A percentile compares a stretch with the other conserved stretches of the same genome.
phyloP scores from a whole-genome alignment of 805 yeast species.

The Hyphopichia homilentoma region DNA sequence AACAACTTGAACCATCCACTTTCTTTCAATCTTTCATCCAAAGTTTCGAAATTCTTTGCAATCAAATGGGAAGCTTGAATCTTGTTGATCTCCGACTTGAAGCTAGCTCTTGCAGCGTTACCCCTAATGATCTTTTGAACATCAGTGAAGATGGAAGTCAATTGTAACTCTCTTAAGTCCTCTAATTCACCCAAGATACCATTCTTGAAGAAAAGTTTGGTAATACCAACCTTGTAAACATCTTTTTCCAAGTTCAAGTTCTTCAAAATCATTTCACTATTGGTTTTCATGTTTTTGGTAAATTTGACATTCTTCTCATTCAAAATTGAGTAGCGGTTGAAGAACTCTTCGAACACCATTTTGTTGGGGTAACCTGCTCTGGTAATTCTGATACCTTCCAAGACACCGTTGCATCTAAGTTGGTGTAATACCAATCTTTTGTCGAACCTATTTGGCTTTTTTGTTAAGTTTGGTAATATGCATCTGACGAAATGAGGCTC shows the following conservation, averaged over 20 bases:
- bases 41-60: slow-evolving; percentile 54
- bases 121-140: slow-evolving; percentile 72
- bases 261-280: slow-evolving; percentile 64
- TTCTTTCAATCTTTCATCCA: slow-evolving; percentile 39
- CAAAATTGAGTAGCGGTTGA: slow-evolving; percentile 69
- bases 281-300: slow-evolving; percentile 53
- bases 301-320: slow-evolving; percentile 42
- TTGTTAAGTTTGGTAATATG: slow-evolving; percentile 81
- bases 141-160: slow-evolving; percentile 50
- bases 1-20: slow-evolving; percentile 82
- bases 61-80: slow-evolving; percentile 70
- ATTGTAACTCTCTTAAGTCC: slow-evolving; percentile 62
- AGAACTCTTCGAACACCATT: slow-evolving; percentile 77
- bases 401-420: slow-evolving; percentile 92
- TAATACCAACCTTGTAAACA: slow-evolving; percentile 63
- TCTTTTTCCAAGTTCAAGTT: slow-evolving; percentile 57
- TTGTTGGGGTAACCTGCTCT: slow-evolving; percentile 97
- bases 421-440: slow-evolving; percentile 80
- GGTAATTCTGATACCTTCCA: slow-evolving; percentile 96
- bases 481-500: slow-evolving; percentile 98
- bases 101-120: slow-evolving; percentile 46
- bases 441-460: slow-evolving; percentile 68
- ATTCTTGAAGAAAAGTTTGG: slow-evolving; percentile 71
- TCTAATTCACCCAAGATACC: slow-evolving; percentile 80
- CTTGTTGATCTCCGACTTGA: slow-evolving; percentile 48